Evolutionary conservation across 2,329 filamentous ascomycete genomes (phyloP), one percentile per base, ranked within the genome.

Genomic region (Cladophialophora immunda): DNA sequence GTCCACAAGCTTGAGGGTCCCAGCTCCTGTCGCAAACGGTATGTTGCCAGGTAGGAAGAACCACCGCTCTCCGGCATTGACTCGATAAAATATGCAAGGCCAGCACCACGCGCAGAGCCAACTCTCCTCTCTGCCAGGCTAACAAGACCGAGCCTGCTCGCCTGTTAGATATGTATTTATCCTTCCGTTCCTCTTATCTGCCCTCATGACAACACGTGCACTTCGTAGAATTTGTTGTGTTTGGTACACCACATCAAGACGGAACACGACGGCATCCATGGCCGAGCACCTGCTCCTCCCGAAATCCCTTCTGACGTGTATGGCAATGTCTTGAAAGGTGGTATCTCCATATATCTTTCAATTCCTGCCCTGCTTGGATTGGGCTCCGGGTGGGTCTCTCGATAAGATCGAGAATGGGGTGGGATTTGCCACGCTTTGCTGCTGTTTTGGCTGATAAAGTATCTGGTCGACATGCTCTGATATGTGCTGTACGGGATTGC

Each of bases 271-370:
- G 68, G 68, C 45, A 68, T 59, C 68, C 68, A 70, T 52, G 66
- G 50, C 19, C 68, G 65, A 56, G 68, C 64, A 11, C 59, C 64
- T 38, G 45, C 54, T 5, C 54, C 53, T 62, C 55, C 67, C 17
- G 64, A 57, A 30, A 25, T 62, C 13, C 66, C 61, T 32, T 70
- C 68, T 41, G 66, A 64, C 29, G 68, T 70, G 58, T 66, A 68
- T 17, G 68, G 68, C 63, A 66, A 52, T n/a, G 56, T 66, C 38
- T 62, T 68, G 66, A 70, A 68, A 19, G 68, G 68, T 29, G 68
- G 66, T 41, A 70, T 70, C 45, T 70, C 68, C 56, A 70, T 70
- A 60, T 70, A 70, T 66, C 50, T 70, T 38, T 70, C 68, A 11
- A 30, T 22, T 5, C 64, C 59, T 25, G 45, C 38, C 45, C 60